Conservation (phyloP, 169 alveolate species). For the Plasmodium reichenowi region DNA sequence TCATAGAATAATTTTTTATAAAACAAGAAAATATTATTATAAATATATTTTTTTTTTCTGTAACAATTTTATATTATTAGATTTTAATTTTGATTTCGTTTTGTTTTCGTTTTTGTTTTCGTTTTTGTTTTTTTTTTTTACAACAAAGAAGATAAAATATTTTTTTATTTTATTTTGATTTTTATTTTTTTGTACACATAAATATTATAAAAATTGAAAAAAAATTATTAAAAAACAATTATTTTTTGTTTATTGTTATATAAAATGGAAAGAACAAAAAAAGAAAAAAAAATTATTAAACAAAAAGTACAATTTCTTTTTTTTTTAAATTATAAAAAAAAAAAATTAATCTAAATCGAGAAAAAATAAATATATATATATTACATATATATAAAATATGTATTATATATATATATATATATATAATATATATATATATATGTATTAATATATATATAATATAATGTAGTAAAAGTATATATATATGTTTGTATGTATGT, state of each 20-base stretch:
- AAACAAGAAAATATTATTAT: too few relatives aligned
- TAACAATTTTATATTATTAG: too few relatives aligned
- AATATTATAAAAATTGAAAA: neutral
- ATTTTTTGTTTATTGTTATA: too few relatives aligned
- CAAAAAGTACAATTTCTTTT: neutral
- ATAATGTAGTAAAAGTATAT: neutral
- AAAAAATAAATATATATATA: too few relatives aligned
- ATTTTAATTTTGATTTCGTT: too few relatives aligned
- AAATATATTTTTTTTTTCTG: too few relatives aligned
- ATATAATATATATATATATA: neutral
- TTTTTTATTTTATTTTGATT: constrained; percentile 17
- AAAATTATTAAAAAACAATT: constrained; percentile 20
- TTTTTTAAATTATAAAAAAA: constrained; percentile 6
- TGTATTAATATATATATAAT: constrained; percentile 1
- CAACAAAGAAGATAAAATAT: neutral
- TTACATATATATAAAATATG: neutral
- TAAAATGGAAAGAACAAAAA: too few relatives aligned
- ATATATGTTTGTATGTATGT: neutral
- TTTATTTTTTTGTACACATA: constrained; percentile 1
- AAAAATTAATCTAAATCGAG: neutral
- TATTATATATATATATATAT: neutral
- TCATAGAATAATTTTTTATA: too few relatives aligned
- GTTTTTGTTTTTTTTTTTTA: neutral
- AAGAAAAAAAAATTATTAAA: too few relatives aligned
- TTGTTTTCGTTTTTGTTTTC: too few relatives aligned